These are phyloP conservation scores for Fraxinus baroniana DNA, from an alignment of 305 asterid genomes.

Conservation along the genomic window DNA sequence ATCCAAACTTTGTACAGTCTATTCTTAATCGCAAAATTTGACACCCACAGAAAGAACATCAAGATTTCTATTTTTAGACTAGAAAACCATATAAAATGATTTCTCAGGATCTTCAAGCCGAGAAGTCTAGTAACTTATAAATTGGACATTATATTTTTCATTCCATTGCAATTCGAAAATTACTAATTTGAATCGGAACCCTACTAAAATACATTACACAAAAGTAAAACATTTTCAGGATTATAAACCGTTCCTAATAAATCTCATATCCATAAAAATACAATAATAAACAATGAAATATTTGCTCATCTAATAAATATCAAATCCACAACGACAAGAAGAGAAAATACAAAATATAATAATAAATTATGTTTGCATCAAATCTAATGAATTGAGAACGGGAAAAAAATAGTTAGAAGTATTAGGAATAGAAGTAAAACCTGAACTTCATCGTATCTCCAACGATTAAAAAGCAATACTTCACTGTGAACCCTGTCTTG, in stretches of 20 bases:
- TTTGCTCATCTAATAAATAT: neutral
- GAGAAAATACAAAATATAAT: neutral
- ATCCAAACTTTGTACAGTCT: neutral
- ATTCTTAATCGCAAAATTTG: neutral
- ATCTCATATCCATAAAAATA: neutral
- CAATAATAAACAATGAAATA: neutral
- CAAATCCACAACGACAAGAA: neutral
- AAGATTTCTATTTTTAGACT: neutral
- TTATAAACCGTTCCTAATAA: neutral
- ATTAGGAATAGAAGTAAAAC: neutral
- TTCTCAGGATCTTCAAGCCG: neutral
- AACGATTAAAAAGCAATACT: slow-evolving; percentile 2
- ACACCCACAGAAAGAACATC: neutral
- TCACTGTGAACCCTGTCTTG: neutral
- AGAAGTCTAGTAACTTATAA: neutral
- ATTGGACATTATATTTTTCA: neutral
- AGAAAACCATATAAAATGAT: neutral
- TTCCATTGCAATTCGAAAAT: neutral
- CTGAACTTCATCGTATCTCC: slow-evolving; percentile 14
- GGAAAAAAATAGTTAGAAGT: neutral
- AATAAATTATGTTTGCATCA: neutral
- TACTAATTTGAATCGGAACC: neutral
- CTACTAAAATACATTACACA: neutral
- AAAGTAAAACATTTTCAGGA: neutral
- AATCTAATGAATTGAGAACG: neutral